phyloP scores from a whole-genome alignment of 1,139 yeast species.

The Candida albicans region DNA sequence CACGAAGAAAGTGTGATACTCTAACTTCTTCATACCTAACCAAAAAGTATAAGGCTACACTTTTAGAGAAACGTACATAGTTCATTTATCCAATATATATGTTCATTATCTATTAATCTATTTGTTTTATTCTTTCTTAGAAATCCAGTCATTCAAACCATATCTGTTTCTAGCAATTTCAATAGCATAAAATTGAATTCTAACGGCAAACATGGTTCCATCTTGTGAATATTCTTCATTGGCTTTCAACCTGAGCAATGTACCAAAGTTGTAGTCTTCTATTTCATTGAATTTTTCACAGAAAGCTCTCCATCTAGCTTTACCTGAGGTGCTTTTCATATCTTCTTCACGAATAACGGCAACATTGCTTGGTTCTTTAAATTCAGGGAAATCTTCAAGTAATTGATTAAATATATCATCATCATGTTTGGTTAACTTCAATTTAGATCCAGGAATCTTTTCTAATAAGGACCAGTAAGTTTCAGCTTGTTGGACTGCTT shows the following conservation, averaged over 20 bases:
- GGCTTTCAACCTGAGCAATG: conserved; percentile 74
- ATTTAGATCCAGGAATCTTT: conserved; percentile 72
- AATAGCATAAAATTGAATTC: conserved; percentile 91
- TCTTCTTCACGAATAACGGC: conserved; percentile 68
- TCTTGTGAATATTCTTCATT: conserved; percentile 77
- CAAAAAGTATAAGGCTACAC: too few relatives aligned
- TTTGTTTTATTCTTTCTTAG: conserved; percentile 10
- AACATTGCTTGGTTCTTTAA: conserved; percentile 55
- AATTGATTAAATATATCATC: conserved; percentile 77
- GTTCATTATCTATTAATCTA: neutral
- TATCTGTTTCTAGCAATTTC: conserved; percentile 91
- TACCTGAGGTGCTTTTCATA: conserved; percentile 78
- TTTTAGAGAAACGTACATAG: too few relatives aligned
- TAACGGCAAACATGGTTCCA: conserved; percentile 84
- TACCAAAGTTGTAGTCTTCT: conserved; percentile 95
- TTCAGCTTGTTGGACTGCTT: conserved; percentile 94
- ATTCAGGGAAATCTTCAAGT: conserved; percentile 82
- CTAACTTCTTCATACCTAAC: too few relatives aligned
- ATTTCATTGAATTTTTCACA: conserved; percentile 79
- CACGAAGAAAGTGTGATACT: too few relatives aligned
- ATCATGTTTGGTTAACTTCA: conserved; percentile 77
- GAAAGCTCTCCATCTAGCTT: conserved; percentile 88
- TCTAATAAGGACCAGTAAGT: conserved; percentile 85
- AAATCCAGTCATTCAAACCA: conserved; percentile 91
- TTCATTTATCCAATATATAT: neutral